Percentiles rank a stretch among this genome's conserved stretches.
phyloP scores from a whole-genome alignment of 2,329 filamentous ascomycete species.

The Fusarium pseudonygamai region DNA sequence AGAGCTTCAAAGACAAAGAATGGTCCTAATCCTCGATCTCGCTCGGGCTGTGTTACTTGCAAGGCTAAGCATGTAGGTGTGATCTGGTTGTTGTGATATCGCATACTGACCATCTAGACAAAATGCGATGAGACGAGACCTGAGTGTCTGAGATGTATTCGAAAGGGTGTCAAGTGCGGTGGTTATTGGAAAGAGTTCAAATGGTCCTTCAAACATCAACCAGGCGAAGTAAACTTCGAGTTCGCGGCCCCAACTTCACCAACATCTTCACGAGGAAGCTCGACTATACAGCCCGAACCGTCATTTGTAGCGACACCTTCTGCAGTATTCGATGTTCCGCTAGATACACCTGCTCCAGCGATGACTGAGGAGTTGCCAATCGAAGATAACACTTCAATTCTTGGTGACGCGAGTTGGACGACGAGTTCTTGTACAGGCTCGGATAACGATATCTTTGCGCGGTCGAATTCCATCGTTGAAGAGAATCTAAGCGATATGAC shows the following conservation, averaged over 20 bases:
- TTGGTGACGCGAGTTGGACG: conserved; percentile 24
- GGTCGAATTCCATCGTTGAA: conserved; percentile 8
- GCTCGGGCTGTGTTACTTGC: conserved; percentile 46
- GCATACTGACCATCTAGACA: conserved; percentile 19
- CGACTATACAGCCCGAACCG: conserved; percentile 13
- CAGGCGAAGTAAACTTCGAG: conserved; percentile 28
- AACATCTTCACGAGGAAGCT: conserved; percentile 8
- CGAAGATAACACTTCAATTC: conserved; percentile 11
- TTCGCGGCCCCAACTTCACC: conserved; percentile 14
- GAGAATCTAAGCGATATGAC: neutral
- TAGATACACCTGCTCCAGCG: neutral
- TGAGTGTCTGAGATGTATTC: conserved; percentile 40
- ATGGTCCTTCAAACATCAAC: conserved; percentile 56
- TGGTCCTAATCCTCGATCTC: conserved; percentile 38
- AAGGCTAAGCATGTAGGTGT: conserved; percentile 42
- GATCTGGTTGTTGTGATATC: neutral
- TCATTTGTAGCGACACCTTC: neutral
- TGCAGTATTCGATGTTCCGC: neutral
- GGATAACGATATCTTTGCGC: conserved; percentile 22
- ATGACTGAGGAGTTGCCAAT: conserved; percentile 2
- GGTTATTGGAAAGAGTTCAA: conserved; percentile 47
- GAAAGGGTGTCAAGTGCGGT: conserved; percentile 43
- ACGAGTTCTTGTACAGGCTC: conserved; percentile 26
- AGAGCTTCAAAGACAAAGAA: conserved; percentile 23
- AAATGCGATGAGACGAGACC: conserved; percentile 47